These are phyloP conservation scores for Penicillium verhagenii DNA, from an alignment of 495 filamentous ascomycete genomes.

Conservation along the genomic window DNA sequence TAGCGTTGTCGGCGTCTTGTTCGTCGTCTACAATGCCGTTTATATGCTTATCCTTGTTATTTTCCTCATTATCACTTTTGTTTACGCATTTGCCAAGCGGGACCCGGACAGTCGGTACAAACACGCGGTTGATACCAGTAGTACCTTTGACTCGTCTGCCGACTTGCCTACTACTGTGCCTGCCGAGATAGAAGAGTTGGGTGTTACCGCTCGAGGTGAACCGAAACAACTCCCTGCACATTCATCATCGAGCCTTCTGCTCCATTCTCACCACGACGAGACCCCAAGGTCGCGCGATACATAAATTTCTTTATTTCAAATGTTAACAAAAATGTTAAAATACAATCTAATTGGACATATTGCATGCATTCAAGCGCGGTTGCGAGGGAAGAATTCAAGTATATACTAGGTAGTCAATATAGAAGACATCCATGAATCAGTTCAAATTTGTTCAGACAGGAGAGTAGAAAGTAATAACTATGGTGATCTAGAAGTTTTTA, in stretches of 20 bases:
- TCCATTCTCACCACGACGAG: neutral
- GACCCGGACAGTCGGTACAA: neutral
- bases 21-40: neutral
- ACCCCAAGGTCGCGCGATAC: neutral
- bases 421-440: no score
- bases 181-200: neutral
- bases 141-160: neutral
- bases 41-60: neutral
- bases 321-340: neutral
- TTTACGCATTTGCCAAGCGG: neutral
- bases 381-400: neutral
- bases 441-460: conserved; percentile 33
- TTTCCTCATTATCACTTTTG: neutral
- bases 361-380: neutral
- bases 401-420: no score
- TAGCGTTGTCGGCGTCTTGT: neutral
- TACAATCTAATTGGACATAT: no score
- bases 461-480: conserved; percentile 32
- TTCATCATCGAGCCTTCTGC: neutral
- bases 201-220: neutral
- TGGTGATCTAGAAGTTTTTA: conserved; percentile 27
- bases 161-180: neutral
- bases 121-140: neutral
- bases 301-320: neutral
- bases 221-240: neutral